Evolutionary conservation across 371 early-diverging fungal genomes (phyloP), one percentile per base, ranked within the genome.

Genomic region (Actinomortierella wolfii): DNA sequence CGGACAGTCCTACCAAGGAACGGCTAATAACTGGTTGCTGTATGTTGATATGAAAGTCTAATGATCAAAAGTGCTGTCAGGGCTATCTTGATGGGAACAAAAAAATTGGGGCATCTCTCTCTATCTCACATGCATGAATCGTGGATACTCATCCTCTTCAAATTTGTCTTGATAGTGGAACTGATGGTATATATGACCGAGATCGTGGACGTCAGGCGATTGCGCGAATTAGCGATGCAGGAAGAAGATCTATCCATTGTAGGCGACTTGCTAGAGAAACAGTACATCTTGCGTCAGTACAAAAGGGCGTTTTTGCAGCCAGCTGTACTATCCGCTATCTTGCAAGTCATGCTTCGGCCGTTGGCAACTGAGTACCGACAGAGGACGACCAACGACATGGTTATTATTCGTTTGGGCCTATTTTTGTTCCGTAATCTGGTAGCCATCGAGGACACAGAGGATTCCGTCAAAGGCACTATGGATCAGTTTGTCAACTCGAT

Each of bases 381-480:
- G 39, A 78, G 92, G 42, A 82, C 87, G 0, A 80, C 83, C 18
- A 78, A 83, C 51, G 93, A 93, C 54, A 79, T 84, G 34, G 86
- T 87, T 18, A 78, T 89, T 15, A 86, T 94, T 52, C 87, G 92
- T 41, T 81, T 93, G 8, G 86, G 88, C 6, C 68, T 95, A 24
- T 87, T 88, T 25, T 76, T 94, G 7, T 86, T 92, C 56, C 86
- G 95, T 18, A 95, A 95, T 67, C 64, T 94, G 48, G 81, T 93
- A 13, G 92, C 92, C 6, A 92, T 94, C 44, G 84, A 83, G 9
- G 95, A 95, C 56, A 67, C 84, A 17, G 82, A 85, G 49, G 78
- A 79, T 1, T 79, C 88, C 15, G 70, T 80, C 8, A 76, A 56
- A 68, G 48, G 78, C 83, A 68, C 79, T 51, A 54, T 79, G 68